Conservation (phyloP, 371 early-diverging fungal genomes). For the Mucor velutinosus region DNA sequence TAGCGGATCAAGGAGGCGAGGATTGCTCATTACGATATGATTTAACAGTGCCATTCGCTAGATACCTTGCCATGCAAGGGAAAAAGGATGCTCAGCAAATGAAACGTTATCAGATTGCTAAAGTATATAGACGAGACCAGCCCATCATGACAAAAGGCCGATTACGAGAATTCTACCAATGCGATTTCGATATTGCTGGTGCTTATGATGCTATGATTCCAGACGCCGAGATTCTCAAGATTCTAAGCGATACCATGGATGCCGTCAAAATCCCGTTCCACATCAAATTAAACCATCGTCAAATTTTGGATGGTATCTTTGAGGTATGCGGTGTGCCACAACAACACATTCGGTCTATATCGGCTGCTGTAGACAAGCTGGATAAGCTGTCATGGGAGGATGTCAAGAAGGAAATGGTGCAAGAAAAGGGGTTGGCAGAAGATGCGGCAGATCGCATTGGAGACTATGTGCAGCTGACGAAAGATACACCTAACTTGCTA, state of each 20-base stretch:
- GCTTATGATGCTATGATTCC: constrained; percentile 94
- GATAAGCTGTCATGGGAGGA: constrained; percentile 96
- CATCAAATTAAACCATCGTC: constrained; percentile 96
- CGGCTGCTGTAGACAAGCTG: constrained; percentile 99
- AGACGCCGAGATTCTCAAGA: constrained; percentile 92
- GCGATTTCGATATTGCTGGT: constrained; percentile 99
- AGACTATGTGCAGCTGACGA: constrained; percentile 67
- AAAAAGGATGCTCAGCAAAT: constrained; percentile 77
- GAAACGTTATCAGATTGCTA: constrained; percentile 99
- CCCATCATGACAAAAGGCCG: constrained; percentile 99
- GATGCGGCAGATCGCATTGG: constrained; percentile 89
- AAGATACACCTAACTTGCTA: constrained; percentile 66
- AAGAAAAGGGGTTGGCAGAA: constrained; percentile 82
- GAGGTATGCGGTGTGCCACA: constrained; percentile 90
- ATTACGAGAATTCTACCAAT: constrained; percentile 99
- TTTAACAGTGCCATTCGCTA: constrained; percentile 98
- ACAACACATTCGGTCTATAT: constrained; percentile 86
- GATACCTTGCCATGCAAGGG: constrained; percentile 95
- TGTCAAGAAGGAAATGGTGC: constrained; percentile 91
- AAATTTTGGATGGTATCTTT: constrained; percentile 96
- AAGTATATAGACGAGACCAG: constrained; percentile 99
- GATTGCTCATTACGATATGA: constrained; percentile 97
- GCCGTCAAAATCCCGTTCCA: constrained; percentile 77
- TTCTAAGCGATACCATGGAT: constrained; percentile 82
- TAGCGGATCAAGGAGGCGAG: constrained; percentile 99